phyloP scores from a whole-genome alignment of 1,284 basidiomycete species.

The Heliocybe sulcata region DNA sequence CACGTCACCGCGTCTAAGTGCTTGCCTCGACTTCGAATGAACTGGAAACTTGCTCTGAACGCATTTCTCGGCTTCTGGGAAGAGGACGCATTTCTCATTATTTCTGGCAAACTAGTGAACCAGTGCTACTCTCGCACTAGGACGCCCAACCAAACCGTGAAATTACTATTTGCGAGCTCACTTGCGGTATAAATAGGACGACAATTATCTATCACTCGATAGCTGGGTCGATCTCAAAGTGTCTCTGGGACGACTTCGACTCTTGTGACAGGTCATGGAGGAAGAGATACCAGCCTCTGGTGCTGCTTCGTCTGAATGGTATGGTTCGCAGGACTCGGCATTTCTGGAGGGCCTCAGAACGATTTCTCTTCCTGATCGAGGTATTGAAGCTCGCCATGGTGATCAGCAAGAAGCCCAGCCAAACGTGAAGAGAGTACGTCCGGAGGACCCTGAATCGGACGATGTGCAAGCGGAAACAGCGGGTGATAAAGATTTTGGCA shows the following conservation, averaged over 20 bases:
- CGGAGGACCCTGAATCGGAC: background rate
- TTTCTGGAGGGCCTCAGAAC: background rate
- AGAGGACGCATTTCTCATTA: too few species aligned
- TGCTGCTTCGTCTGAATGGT: background rate
- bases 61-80: too few species aligned
- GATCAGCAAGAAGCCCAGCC: background rate
- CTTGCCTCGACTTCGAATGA: too few species aligned
- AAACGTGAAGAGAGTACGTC: background rate
- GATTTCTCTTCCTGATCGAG: background rate
- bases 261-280: background rate
- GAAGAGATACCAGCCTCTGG: background rate
- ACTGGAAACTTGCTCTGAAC: too few species aligned
- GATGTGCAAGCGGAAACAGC: background rate
- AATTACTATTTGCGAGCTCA: too few species aligned
- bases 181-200: too few species aligned
- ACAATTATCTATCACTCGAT: background rate
- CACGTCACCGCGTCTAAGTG: too few species aligned
- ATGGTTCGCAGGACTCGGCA: background rate
- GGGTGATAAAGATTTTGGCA: constrained; percentile 5
- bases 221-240: background rate
- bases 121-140: too few species aligned
- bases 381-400: background rate
- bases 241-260: background rate
- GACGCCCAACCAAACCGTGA: too few species aligned
- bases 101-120: too few species aligned